Evolutionary conservation across 2,329 filamentous ascomycete genomes (phyloP), one percentile per base, ranked within the genome.

Genomic region (Grosmannia clavigera): DNA sequence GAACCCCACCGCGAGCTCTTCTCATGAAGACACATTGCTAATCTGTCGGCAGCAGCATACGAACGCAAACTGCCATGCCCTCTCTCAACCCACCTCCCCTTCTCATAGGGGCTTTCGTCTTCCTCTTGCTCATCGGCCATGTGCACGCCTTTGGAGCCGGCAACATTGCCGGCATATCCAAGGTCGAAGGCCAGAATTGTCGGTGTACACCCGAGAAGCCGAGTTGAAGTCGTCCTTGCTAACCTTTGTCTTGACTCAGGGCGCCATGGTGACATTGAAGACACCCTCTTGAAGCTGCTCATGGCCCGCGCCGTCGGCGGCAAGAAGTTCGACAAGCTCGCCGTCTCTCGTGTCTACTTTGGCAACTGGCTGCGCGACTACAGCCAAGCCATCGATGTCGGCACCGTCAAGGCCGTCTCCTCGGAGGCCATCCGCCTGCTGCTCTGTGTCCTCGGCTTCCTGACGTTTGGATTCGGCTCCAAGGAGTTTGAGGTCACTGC

Each of bases 281-380:
- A 96, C 76, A 86, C 87, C 40, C 83, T 96, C 60, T 82, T 95
- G 61, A 85, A 82, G 62, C 78, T 96, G 60, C 64, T 74, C 55
- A 82, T 87, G 70, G 82, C 84, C 52, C 78, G 80, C 62, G 78
- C 80, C 46, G 83, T 82, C 25, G 76, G 75, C 64, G 82, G 82
- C 64, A 91, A 92, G 77, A 95, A 92, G 69, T 96, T 95, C 74
- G 84, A 82, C 77, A 94, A 94, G 76, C 82, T 95, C 68, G 87
- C 86, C 69, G 88, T 96, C 64, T 88, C 92, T 64, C 84, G 91
- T 63, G 88, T 95, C 64, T 96, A 96, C 77, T 96, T 96, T 76
- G 92, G 92, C 65, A 96, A 96, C 77, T 96, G 92, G 92, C 82
- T 96, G 40, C 83, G 81, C 62, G 92, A 96, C 74, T 96, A 96